These are phyloP conservation scores for Corymbia maculata DNA, from an alignment of 345 rosid genomes.

Conservation along the genomic window DNA sequence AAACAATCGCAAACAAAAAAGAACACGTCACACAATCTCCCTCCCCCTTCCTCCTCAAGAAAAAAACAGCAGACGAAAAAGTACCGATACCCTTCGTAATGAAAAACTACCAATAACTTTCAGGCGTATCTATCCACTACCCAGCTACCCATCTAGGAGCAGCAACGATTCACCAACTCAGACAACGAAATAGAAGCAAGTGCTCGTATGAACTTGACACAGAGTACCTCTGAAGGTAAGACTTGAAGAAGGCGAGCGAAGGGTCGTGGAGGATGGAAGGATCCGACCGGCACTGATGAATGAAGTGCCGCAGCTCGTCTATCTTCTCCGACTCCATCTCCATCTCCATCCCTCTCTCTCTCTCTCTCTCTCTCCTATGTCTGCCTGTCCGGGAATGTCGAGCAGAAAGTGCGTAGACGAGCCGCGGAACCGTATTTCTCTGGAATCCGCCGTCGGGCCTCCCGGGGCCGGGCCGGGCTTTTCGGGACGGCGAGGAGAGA, in stretches of 20 bases:
- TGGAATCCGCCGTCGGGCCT: background rate
- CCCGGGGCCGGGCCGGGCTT: background rate
- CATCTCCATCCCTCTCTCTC: background rate
- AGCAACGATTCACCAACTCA: background rate
- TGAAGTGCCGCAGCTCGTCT: conserved; percentile 33
- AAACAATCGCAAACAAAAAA: background rate
- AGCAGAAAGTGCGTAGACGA: background rate
- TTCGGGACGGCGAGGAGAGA: background rate
- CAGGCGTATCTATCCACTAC: background rate
- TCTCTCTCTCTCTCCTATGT: background rate
- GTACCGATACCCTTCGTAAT: background rate
- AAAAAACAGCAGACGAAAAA: background rate
- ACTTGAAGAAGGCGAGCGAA: conserved; percentile 56
- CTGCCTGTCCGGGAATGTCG: background rate
- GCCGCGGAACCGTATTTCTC: background rate
- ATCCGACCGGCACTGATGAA: conserved; percentile 43
- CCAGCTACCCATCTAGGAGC: background rate
- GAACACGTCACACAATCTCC: background rate
- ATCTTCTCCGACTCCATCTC: conserved; percentile 37
- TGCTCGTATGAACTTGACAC: background rate
- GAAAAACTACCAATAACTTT: background rate
- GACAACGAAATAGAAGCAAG: background rate
- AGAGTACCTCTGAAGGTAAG: conserved; percentile 47
- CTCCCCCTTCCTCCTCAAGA: background rate
- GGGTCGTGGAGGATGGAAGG: conserved; percentile 60